Base-by-base conservation (phyloP, 495 filamentous ascomycete genomes). In the Penicilliopsis zonata region DNA sequence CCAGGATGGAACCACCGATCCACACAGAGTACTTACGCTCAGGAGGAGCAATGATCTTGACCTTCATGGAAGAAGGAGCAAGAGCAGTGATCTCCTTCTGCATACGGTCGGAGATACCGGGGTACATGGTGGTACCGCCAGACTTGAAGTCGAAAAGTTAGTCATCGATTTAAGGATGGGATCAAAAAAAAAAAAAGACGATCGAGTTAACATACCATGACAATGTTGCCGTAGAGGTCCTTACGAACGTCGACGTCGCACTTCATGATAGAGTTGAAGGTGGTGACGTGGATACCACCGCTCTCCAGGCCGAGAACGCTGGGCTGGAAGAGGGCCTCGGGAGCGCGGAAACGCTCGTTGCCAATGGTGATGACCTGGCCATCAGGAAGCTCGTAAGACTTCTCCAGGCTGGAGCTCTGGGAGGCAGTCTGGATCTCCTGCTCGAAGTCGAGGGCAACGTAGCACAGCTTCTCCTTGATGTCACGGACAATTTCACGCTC, bases 211-310 rank as follows among this genome's bases (percentile, higher is more conserved):
- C 83, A 39, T 75, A 93, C 86, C 83, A 96, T 90, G 69, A 98
- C 90, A 57, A 98, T 98, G 78, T 98, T 98, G 59, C 87, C 87
- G 63, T 96, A 98, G 43, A 98, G 80, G 65, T 94, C 83, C 78
- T 96, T 98, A 74, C 90, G 79, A 58, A 98, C 82, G 65, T 98
- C 90, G 64, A 98, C 87, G 67, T 98, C 90, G 65, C 92, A 96
- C 77, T 96, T 94, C 81, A 94, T 96, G 77, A 98, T 96, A 43
- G 92, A 95, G 76, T 96, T 96, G 80, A 95, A 96, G 46, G 93
- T 95, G 56, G 90, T 96, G 59, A 94, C 92, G 69, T 98, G 90
- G 69, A 98, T 94, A 69, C 90, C 90, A 52, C 88, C 90, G 67
- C 76, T 82, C 67, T 98, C 90, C 43, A 94, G 87, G 76, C 90